Conservation (phyloP, 768 basidiomycete genomes). For the Collybia mongolica region DNA sequence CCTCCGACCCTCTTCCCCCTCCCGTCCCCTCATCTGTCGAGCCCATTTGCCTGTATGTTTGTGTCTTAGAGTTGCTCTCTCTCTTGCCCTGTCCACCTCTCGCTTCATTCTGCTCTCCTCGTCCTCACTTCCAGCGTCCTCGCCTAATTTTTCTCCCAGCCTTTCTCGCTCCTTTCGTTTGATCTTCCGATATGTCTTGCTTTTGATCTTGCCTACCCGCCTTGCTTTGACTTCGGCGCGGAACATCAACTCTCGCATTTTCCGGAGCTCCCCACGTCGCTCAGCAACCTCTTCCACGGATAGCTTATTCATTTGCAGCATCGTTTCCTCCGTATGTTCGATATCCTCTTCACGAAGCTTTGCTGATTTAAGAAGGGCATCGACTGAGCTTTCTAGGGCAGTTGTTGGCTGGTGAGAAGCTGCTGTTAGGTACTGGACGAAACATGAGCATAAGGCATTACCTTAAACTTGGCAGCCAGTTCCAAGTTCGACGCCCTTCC, state of each 20-base stretch:
- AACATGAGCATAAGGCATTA: conserved; percentile 21
- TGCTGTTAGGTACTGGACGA: background rate
- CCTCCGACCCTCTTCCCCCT: conserved; percentile 55
- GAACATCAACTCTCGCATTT: conserved; percentile 92
- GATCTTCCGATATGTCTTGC: conserved; percentile 86
- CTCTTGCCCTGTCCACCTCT: conserved; percentile 80
- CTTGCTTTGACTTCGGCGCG: conserved; percentile 90
- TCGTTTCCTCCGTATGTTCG: conserved; percentile 67
- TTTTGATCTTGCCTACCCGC: conserved; percentile 93
- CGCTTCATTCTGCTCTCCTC: conserved; percentile 59
- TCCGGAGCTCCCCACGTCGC: conserved; percentile 77
- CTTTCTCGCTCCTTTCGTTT: conserved; percentile 77
- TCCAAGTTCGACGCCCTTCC: conserved; percentile 68
- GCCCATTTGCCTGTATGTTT: conserved; percentile 91
- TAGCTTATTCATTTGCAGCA: conserved; percentile 76
- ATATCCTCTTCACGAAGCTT: conserved; percentile 83
- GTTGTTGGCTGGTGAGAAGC: conserved; percentile 63
- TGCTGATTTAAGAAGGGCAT: conserved; percentile 76
- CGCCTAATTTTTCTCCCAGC: conserved; percentile 46
- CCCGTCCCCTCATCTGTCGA: conserved; percentile 62
- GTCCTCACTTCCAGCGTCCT: conserved; percentile 47
- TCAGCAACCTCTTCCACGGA: conserved; percentile 83
- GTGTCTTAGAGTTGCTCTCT: conserved; percentile 87
- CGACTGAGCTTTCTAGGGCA: conserved; percentile 80
- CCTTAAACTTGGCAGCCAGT: conserved; percentile 83